A percentile compares a stretch with the other conserved stretches of the same genome.
These are phyloP conservation scores for Zygoascus ofunaensis DNA, from an alignment of 805 yeast species.

Conservation along the genomic window DNA sequence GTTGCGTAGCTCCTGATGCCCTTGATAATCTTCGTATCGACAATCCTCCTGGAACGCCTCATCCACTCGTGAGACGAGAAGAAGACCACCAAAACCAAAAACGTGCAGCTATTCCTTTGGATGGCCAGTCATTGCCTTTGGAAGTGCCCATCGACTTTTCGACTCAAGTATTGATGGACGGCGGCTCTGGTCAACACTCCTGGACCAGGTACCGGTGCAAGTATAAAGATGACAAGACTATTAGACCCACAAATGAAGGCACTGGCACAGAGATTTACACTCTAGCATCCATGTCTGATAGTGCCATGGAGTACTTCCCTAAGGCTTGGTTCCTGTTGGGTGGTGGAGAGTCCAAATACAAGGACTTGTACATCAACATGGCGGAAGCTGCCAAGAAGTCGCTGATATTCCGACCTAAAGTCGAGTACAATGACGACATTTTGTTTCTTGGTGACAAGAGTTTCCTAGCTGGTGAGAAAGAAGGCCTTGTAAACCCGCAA, in stretches of 20 bases:
- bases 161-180: not conserved
- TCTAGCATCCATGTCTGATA: slow-evolving; percentile 37
- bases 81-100: not conserved
- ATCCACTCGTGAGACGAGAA: not conserved
- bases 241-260: slow-evolving; percentile 3
- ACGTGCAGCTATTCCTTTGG: not conserved
- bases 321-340: slow-evolving; percentile 39
- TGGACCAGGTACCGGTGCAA: not conserved
- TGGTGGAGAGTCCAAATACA: slow-evolving; percentile 31
- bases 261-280: slow-evolving; percentile 19
- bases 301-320: slow-evolving; percentile 41
- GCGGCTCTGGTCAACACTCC: not conserved
- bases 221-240: not conserved
- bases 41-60: not conserved
- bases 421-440: slow-evolving; percentile 34
- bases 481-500: slow-evolving; percentile 25
- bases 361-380: slow-evolving; percentile 24
- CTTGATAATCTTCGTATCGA: not conserved
- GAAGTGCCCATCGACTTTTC: not conserved
- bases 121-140: not conserved
- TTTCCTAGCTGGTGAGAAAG: slow-evolving; percentile 10
- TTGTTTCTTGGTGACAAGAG: slow-evolving; percentile 26
- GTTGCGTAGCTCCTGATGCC: slow-evolving; percentile 31
- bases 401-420: slow-evolving; percentile 39
- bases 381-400: slow-evolving; percentile 32